Conservation (phyloP, 2,329 filamentous ascomycete genomes). For the Orbilia javanica region DNA sequence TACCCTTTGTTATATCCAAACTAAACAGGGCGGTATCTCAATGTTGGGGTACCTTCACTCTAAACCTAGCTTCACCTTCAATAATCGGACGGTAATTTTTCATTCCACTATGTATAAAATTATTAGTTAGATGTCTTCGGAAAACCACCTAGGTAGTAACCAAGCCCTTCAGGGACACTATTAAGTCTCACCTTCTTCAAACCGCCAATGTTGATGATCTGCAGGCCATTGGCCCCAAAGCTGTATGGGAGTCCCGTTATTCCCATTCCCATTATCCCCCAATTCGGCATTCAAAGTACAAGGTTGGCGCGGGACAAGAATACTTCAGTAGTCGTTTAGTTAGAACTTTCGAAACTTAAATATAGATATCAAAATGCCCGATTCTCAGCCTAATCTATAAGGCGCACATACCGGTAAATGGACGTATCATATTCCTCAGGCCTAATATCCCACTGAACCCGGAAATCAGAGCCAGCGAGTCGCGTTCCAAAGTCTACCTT, state of each 20-base stretch:
- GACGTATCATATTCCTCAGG: conserved; percentile 2
- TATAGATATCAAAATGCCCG: too few species aligned
- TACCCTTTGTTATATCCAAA: too few species aligned
- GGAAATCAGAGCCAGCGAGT: neutral
- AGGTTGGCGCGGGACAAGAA: conserved; percentile 2
- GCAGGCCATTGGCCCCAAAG: conserved; percentile 27
- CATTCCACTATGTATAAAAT: too few species aligned
- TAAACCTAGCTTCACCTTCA: too few species aligned
- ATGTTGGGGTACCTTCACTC: too few species aligned
- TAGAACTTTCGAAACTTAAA: too few species aligned
- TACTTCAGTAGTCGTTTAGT: neutral
- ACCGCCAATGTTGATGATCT: conserved; percentile 20
- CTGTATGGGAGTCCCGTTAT: conserved; percentile 11
- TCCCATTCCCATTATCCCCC: conserved; percentile 15
- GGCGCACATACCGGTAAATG: neutral
- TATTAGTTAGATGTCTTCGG: too few species aligned
- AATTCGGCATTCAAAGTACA: conserved; percentile 31
- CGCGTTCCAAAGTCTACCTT: conserved; percentile 8
- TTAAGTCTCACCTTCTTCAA: conserved; percentile 28
- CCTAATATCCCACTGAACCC: conserved; percentile 17
- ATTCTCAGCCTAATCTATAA: neutral
- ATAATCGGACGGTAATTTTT: too few species aligned
- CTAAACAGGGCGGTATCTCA: too few species aligned
- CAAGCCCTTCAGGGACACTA: too few species aligned
- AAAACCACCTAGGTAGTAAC: too few species aligned